phyloP scores from a whole-genome alignment of 148 eudicot genomes.

The Tetragonia tetragonoides region DNA sequence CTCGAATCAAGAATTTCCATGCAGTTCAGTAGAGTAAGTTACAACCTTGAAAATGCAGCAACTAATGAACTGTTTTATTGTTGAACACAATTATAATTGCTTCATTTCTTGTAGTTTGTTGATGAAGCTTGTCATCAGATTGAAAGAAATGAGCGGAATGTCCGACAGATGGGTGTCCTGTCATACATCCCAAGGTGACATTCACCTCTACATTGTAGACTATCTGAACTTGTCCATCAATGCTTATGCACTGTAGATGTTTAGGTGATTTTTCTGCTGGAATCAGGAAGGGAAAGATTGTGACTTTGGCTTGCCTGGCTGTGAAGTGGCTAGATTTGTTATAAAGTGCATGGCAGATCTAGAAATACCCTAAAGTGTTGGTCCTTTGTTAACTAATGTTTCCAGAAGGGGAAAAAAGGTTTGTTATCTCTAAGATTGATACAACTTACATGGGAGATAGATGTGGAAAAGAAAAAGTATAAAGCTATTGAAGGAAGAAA shows the following conservation, averaged over 20 bases:
- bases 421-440: too few relatives aligned
- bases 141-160: slow-evolving; percentile 85
- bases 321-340: neutral
- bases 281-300: neutral
- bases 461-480: too few relatives aligned
- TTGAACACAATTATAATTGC: neutral
- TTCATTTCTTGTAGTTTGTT: slow-evolving; percentile 63
- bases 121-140: slow-evolving; percentile 97
- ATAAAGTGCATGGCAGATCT: too few relatives aligned
- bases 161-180: slow-evolving; percentile 76
- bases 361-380: too few relatives aligned
- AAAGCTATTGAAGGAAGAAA: too few relatives aligned
- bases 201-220: slow-evolving; percentile 1
- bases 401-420: too few relatives aligned
- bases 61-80: neutral
- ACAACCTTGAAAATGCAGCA: slow-evolving; percentile 12
- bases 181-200: slow-evolving; percentile 84
- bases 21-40: slow-evolving; percentile 72
- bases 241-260: neutral
- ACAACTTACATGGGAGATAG: too few relatives aligned
- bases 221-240: neutral
- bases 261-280: neutral
- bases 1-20: slow-evolving; percentile 85
- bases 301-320: slow-evolving; percentile 6
- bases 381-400: too few relatives aligned